Percentiles rank a stretch among this genome's conserved stretches.
These are phyloP conservation scores for Pythium diclinum DNA, from an alignment of 352 stramenopile genomes.

Conservation along the genomic window DNA sequence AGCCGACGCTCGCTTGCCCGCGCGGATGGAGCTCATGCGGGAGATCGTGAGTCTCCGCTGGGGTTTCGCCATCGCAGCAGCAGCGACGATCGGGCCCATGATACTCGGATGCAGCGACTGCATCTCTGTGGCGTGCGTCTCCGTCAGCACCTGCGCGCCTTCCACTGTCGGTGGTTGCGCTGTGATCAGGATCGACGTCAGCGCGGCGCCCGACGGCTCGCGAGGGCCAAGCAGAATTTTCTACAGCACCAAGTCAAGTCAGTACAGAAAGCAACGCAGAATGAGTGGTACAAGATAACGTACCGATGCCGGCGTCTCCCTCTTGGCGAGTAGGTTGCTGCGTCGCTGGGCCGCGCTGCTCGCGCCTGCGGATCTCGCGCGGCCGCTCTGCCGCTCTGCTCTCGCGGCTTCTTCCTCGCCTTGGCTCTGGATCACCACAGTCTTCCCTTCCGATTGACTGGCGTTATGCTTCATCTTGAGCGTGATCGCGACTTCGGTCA, in stretches of 20 bases:
- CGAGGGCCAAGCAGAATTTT: conserved; percentile 58
- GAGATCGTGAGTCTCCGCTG: conserved; percentile 15
- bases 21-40: conserved; percentile 22
- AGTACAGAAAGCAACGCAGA: neutral
- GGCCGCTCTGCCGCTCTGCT: neutral
- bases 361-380: neutral
- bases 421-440: neutral
- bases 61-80: neutral
- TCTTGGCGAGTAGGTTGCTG: conserved; percentile 55
- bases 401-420: neutral
- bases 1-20: conserved; percentile 19
- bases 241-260: conserved; percentile 10
- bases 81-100: neutral
- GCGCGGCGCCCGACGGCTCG: conserved; percentile 44
- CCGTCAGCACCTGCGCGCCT: conserved; percentile 39
- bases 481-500: conserved; percentile 58
- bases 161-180: conserved; percentile 55
- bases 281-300: neutral
- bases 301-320: conserved; percentile 37
- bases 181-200: conserved; percentile 43
- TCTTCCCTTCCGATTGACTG: conserved; percentile 1
- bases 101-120: conserved; percentile 30
- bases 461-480: conserved; percentile 52
- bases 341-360: conserved; percentile 25
- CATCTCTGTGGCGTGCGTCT: conserved; percentile 42